A percentile compares a stretch with the other conserved stretches of the same genome.
Conservation (phyloP, 495 filamentous ascomycete genomes). For the Annulohypoxylon nitens region DNA sequence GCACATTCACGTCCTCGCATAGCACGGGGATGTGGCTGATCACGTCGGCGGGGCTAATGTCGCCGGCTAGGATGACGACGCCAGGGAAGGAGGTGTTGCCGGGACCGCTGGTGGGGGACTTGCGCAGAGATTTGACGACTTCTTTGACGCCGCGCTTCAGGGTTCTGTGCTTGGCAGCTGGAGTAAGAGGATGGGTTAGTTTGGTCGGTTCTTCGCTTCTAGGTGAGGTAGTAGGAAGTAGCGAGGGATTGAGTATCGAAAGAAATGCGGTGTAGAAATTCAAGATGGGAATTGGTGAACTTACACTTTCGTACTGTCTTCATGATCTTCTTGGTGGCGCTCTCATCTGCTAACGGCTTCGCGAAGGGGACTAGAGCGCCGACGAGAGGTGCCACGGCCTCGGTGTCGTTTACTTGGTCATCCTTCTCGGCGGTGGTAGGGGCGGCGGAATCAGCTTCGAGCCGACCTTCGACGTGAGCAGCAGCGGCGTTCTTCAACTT, state of each 20-base stretch:
- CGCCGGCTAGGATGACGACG: slow-evolving; percentile 91
- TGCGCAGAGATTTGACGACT: slow-evolving; percentile 95
- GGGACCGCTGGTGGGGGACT: slow-evolving; percentile 75
- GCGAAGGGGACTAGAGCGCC: slow-evolving; percentile 94
- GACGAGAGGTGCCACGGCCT: slow-evolving; percentile 64
- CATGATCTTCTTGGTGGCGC: slow-evolving; percentile 90
- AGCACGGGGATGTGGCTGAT: slow-evolving; percentile 97
- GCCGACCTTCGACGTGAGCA: slow-evolving; percentile 63
- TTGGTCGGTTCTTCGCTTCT: not conserved
- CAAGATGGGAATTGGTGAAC: slow-evolving; percentile 36
- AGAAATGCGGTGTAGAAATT: not conserved
- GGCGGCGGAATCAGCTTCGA: slow-evolving; percentile 47
- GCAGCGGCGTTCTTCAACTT: slow-evolving; percentile 67
- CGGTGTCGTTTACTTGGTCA: slow-evolving; percentile 62
- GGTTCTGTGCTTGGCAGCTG: slow-evolving; percentile 91
- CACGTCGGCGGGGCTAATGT: slow-evolving; percentile 97
- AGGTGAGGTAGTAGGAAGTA: not conserved
- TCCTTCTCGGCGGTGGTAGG: slow-evolving; percentile 55
- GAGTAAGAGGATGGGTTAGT: slow-evolving; percentile 38
- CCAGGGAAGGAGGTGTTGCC: slow-evolving; percentile 68
- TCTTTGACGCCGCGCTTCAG: slow-evolving; percentile 99
- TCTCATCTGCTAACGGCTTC: slow-evolving; percentile 88
- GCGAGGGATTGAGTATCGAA: too few species aligned
- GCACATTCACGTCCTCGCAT: slow-evolving; percentile 96
- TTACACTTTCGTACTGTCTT: slow-evolving; percentile 95